A percentile compares a stretch with the other conserved stretches of the same genome.
Conservation (phyloP, 495 filamentous ascomycete genomes). For the Talaromyces wortmannii region DNA sequence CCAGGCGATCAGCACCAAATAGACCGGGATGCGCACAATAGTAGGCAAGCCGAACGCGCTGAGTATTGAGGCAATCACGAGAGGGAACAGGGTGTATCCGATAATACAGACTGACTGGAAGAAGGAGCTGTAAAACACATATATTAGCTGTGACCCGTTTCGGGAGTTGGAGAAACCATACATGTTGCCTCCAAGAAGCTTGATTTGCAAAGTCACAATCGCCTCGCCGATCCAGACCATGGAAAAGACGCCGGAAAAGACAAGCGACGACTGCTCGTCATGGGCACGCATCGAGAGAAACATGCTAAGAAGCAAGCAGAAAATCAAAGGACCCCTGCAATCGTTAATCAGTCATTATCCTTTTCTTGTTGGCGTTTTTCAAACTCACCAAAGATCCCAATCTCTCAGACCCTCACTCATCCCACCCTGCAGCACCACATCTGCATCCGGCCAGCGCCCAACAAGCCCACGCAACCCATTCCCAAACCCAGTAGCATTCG, state of each 20-base stretch:
- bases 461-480: constrained; percentile 57
- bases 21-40: constrained; percentile 81
- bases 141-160: background rate
- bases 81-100: constrained; percentile 96
- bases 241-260: constrained; percentile 94
- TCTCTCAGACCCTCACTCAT: constrained; percentile 86
- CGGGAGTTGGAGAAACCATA: constrained; percentile 37
- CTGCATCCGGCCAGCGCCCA: constrained; percentile 65
- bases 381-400: constrained; percentile 85
- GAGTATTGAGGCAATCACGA: constrained; percentile 87
- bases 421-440: constrained; percentile 63
- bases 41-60: constrained; percentile 72
- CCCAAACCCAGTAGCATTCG: constrained; percentile 52
- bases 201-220: constrained; percentile 97
- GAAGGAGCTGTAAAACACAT: constrained; percentile 62
- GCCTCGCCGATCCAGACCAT: constrained; percentile 97
- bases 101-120: constrained; percentile 97
- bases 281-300: constrained; percentile 73
- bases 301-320: constrained; percentile 81
- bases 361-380: background rate
- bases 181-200: constrained; percentile 96
- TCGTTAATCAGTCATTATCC: constrained; percentile 5
- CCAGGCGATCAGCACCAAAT: constrained; percentile 82
- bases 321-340: constrained; percentile 76
- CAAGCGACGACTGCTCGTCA: constrained; percentile 70